These are phyloP conservation scores for Eurotiales sp. DNA, from an alignment of 2,329 filamentous ascomycete genomes.

Conservation along the genomic window DNA sequence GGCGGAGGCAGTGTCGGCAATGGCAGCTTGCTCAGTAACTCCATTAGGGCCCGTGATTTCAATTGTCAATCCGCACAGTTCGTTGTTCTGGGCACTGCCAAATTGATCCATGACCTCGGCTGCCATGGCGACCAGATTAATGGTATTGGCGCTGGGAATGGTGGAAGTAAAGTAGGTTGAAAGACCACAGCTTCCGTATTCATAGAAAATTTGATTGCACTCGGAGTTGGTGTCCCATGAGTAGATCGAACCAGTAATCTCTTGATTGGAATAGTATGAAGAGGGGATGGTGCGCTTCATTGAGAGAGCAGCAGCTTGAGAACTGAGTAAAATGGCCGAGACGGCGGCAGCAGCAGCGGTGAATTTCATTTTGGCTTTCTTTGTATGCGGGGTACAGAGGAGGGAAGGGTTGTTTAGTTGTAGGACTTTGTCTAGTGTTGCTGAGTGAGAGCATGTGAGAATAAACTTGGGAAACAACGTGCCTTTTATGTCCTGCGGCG, in stretches of 20 bases:
- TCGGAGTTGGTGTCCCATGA: conserved; percentile 3
- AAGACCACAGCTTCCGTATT: conserved; percentile 7
- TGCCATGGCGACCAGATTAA: conserved; percentile 6
- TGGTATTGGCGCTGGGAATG: conserved; percentile 7
- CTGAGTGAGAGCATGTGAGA: neutral
- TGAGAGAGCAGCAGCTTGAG: conserved; percentile 2
- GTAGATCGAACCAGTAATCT: conserved; percentile 12
- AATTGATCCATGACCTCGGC: conserved; percentile 6
- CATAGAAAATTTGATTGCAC: conserved; percentile 13
- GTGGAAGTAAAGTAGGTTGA: conserved; percentile 12
- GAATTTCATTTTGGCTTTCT: conserved; percentile 10
- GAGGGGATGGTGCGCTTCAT: conserved; percentile 12
- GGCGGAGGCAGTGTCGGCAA: conserved; percentile 12
- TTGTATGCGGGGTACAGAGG: neutral
- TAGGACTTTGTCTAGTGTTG: neutral
- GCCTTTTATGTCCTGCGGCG: neutral
- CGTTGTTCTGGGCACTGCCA: conserved; percentile 9
- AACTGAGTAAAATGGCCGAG: conserved; percentile 4
- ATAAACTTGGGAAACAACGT: neutral
- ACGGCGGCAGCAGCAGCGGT: neutral
- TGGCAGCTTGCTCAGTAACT: conserved; percentile 5
- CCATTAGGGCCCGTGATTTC: conserved; percentile 13
- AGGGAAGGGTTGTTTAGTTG: neutral
- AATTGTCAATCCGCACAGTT: conserved; percentile 12
- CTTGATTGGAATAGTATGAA: conserved; percentile 9